phyloP scores from a whole-genome alignment of 805 yeast genomes.

The Teunomyces pallodes region DNA sequence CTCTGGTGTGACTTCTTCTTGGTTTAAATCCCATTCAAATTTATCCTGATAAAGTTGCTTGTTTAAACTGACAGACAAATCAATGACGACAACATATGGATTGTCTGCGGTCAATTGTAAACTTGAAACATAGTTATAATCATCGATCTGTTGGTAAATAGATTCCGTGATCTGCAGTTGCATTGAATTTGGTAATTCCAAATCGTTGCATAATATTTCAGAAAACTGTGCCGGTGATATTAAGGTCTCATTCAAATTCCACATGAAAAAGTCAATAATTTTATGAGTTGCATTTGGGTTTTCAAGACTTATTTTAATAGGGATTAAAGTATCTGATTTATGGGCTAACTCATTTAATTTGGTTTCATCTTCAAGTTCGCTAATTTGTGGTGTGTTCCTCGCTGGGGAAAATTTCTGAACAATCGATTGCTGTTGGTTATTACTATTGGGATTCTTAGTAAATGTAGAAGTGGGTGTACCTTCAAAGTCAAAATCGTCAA shows the following conservation, averaged over 20 bases:
- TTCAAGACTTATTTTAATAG: slow-evolving; percentile 63
- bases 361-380: slow-evolving; percentile 21
- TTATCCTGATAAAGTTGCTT: slow-evolving; percentile 85
- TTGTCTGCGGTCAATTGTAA: slow-evolving; percentile 57
- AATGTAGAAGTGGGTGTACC: slow-evolving; percentile 18
- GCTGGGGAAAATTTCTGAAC: slow-evolving; percentile 30
- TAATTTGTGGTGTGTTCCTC: slow-evolving; percentile 21
- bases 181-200: slow-evolving; percentile 70
- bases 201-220: slow-evolving; percentile 70
- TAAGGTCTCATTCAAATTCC: slow-evolving; percentile 67
- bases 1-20: slow-evolving; percentile 67
- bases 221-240: slow-evolving; percentile 77
- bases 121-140: slow-evolving; percentile 59
- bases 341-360: slow-evolving; percentile 26
- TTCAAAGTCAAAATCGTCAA: slow-evolving; percentile 29
- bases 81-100: slow-evolving; percentile 58
- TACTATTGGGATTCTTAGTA: slow-evolving; percentile 12
- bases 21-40: slow-evolving; percentile 86
- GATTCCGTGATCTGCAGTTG: slow-evolving; percentile 65
- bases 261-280: slow-evolving; percentile 65
- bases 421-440: slow-evolving; percentile 33
- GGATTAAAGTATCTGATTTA: slow-evolving; percentile 51
- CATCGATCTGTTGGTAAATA: slow-evolving; percentile 78
- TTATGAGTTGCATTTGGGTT: slow-evolving; percentile 46
- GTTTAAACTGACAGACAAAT: slow-evolving; percentile 77